Base-by-base conservation (phyloP, 2,329 filamentous ascomycete genomes). In the Stemphylium beticola region DNA sequence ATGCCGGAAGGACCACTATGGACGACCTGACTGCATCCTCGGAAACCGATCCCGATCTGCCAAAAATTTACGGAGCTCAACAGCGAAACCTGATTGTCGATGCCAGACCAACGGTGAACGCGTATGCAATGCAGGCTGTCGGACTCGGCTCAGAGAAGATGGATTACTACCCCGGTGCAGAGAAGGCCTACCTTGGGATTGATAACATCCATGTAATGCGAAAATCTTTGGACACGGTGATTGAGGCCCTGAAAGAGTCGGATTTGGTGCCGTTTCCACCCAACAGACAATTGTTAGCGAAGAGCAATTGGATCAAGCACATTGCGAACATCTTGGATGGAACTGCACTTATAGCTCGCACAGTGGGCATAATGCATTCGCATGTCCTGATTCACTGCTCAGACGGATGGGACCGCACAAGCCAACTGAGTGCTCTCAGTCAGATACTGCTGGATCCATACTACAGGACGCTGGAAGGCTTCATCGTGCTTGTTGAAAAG, bases 181-280 rank as follows among this genome's bases (percentile, higher is more conserved):
- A 88, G 55, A 96, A 97, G 76, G 89, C 89, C 26, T 99, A 96
- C 71, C 83, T 99, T 51, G 95, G 91, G 59, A 99, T 99, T 68
- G 93, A 96, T 74, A 99, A 99, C 73, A 98, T 99, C 56, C 95
- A 99, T 71, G 92, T 97, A 58, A 99, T 99, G 95, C 85, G 95
- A 53, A 89, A 90, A 58, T 98, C 93, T 1, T 81, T 99, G 31
- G 88, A 89, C 65, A 93, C 89, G 64, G 90, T 99, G 17, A 82
- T 97, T 48, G 93, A 96, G 60, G 89, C 92, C 3, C 80, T 99
- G 68, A 97, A 96, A 71, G 93, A 98, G 65, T 91, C 92, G 2
- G 95, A 99, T 73, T 83, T 97, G 24, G 90, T 91, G 0, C 86
- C 90, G 1, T 78, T 97, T 29, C 87, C 91, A 0, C 93, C 93